Evolutionary conservation across 2,329 filamentous ascomycete genomes (phyloP), one percentile per base, ranked within the genome.

Genomic region (Fusarium concolor): DNA sequence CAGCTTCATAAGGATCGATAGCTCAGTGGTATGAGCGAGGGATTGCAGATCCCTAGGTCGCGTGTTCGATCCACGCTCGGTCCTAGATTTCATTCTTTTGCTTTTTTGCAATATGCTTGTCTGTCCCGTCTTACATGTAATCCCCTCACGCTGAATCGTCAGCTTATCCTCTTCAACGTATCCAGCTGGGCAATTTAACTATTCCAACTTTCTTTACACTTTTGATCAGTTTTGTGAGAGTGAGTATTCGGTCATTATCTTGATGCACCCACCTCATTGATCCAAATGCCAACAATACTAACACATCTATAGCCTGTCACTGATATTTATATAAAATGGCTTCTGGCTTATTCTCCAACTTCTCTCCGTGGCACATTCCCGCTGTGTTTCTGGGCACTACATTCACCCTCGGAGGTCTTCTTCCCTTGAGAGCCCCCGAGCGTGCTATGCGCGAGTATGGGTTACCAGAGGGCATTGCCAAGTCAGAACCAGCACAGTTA

Each of bases 391-490:
- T 78, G 18, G 77, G 74, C 20, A 76, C 74, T 20, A 63, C 72
- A 10, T 72, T 73, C 18, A 76, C 73, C 6, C 67, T 79, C 45
- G 77, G 76, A 22, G 76, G 77, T 14, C 62, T 78, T 33, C 70
- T 78, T 9, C 78, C 78, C 15, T 66, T 80, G 35, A 76, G 71
- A 66, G 74, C 76, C 51, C 69, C 76, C 4, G 52, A 70, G 22
- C 71, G 65, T 26, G 76, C 77, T 14, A 79, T 80, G 38, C 64
- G 68, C 24, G 75, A 76, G 57, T 77, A 76, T 59, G 77, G 77
- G 12, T 66, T 80, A 2, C 77, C 78, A 2, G 61, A 68, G 7
- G 76, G 72, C 12, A 73, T 79, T 44, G 72, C 70, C 55, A 49
- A 28, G 6, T 79, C 77, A 15, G 69, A 71, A 50, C 62, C 71